Evolutionary conservation across 2,329 filamentous ascomycete genomes (phyloP), one percentile per base, ranked within the genome.

Genomic region (Hypoxylon sp.): DNA sequence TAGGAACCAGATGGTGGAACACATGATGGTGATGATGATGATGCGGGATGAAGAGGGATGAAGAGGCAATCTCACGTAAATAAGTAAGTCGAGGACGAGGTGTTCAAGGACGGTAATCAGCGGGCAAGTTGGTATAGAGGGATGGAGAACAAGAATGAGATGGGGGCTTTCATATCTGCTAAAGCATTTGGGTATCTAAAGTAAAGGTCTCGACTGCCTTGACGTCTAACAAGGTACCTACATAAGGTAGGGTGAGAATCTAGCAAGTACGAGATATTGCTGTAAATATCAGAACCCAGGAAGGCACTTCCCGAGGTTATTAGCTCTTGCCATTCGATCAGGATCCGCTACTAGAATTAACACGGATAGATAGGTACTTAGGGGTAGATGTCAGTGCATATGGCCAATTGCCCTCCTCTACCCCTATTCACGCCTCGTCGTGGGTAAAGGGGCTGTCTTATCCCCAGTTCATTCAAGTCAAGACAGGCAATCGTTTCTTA

Each of bases 1-100:
- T 32, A 30, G 32, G 65, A 68, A 75, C 10, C 39, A 50, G n/a
- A 74, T 62, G 4, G 60, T 57, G 4, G 56, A 68, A 47, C 72
- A 73, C 71, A 74, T 74, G 43, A 11, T 50, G 37, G 22, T 26
- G 4, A 26, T 7, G 7, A 26, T 26, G 24, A 26, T 7, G 24
- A 26, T 26, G 24, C 4, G 4, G 24, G 24, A 26, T 7, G 24
- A 26, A 4, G 24, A 26, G 7, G 4, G 24, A 26, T 26, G 24
- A 26, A 4, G 24, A 26, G 24, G 24, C 24, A 7, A 26, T 26
- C 24, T 26, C 24, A 26, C 24, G 24, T 26, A 26, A 7, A 26
- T 4, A 26, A 26, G 24, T 4, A 26, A 26, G n/a, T n/a, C n/a
- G 24, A 26, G 24, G 24, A 26, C 24, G 24, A 26, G 24, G 24